These are phyloP conservation scores for Steccherinum ochraceum DNA, from an alignment of 768 basidiomycete genomes.

Conservation along the genomic window DNA sequence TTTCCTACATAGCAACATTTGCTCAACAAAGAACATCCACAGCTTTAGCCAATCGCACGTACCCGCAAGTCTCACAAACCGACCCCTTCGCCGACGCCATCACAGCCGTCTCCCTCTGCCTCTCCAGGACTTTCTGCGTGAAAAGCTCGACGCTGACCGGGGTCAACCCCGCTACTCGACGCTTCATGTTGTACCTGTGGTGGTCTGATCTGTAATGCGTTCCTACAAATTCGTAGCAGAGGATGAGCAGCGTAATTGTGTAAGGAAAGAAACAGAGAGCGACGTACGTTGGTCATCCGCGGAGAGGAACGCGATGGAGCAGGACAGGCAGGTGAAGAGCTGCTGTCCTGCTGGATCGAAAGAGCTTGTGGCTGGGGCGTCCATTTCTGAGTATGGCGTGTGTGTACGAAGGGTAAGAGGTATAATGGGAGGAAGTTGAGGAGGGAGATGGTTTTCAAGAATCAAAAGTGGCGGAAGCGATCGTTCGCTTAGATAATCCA, in stretches of 20 bases:
- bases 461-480: background rate
- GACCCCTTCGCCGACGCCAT: conserved; percentile 52
- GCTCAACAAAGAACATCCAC: too few relatives aligned
- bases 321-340: conserved; percentile 86
- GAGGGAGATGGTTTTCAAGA: background rate
- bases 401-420: background rate
- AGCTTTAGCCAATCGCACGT: conserved; percentile 27
- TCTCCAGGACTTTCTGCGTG: conserved; percentile 82
- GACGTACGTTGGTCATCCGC: conserved; percentile 82
- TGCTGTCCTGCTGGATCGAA: background rate
- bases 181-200: conserved; percentile 98
- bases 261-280: conserved; percentile 12
- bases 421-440: background rate
- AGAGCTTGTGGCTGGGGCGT: background rate
- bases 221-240: conserved; percentile 37
- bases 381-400: conserved; percentile 3
- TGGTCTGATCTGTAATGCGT: conserved; percentile 89
- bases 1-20: conserved; percentile 65
- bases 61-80: conserved; percentile 82
- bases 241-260: background rate
- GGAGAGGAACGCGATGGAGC: conserved; percentile 78
- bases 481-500: background rate
- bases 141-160: conserved; percentile 76
- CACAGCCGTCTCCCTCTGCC: conserved; percentile 69
- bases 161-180: conserved; percentile 83